Percentiles rank a stretch among this genome's conserved stretches.
Evolutionary conservation across 192 early-diverging fungal species (phyloP).

Genomic region (Jimgerdemannia flammicorona): DNA sequence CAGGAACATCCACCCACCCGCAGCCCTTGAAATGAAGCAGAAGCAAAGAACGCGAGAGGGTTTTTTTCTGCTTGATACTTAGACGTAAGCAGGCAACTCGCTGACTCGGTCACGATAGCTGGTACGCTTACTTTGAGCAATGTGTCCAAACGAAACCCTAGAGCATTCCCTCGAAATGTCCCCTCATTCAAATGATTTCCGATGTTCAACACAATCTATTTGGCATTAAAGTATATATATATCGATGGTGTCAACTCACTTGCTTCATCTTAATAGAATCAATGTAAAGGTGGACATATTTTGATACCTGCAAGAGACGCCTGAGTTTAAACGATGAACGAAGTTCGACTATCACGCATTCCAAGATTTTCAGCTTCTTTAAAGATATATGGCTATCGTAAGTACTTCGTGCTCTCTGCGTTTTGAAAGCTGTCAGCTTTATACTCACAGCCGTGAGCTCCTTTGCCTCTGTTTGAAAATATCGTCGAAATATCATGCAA

Average conservation of each 20-base stretch:
- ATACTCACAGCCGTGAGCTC: constrained; percentile 40
- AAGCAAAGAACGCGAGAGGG: too few relatives aligned
- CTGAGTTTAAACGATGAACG: constrained; percentile 37
- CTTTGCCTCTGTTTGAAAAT: constrained; percentile 43
- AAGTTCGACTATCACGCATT: constrained; percentile 41
- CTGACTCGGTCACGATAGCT: not conserved
- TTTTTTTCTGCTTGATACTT: not conserved
- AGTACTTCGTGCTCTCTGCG: not conserved
- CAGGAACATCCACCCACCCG: too few relatives aligned
- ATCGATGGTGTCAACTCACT: not conserved
- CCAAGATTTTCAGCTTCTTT: constrained; percentile 45
- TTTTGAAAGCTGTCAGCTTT: not conserved
- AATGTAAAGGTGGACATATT: not conserved
- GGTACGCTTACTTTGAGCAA: constrained; percentile 40
- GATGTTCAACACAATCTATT: constrained; percentile 48
- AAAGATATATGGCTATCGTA: not conserved
- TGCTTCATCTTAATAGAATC: not conserved
- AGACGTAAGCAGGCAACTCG: not conserved
- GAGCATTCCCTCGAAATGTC: constrained; percentile 54
- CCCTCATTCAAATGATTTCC: constrained; percentile 53
- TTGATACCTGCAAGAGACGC: constrained; percentile 44
- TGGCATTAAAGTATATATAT: not conserved
- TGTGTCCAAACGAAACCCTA: constrained; percentile 51
- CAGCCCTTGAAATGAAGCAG: too few relatives aligned
- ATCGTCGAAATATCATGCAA: constrained; percentile 50